A percentile compares a stretch with the other conserved stretches of the same genome.
Evolutionary conservation across 2,329 filamentous ascomycete genomes (phyloP).

Genomic region (Fusarium proliferatum): DNA sequence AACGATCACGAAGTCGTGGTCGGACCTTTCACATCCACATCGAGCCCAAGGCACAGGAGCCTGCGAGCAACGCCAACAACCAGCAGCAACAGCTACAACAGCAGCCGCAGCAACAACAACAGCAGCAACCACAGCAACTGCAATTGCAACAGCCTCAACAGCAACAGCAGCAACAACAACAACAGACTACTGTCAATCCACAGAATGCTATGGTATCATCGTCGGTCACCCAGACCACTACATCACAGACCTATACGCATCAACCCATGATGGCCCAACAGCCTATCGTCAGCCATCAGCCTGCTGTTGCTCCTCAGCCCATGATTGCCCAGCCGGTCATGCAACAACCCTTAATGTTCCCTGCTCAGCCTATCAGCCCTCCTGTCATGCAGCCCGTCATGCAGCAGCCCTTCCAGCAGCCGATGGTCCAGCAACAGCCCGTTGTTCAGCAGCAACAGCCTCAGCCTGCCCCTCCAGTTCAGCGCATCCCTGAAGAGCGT

Average conservation of each 20-base stretch:
- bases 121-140: conserved; percentile 8
- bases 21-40: conserved; percentile 46
- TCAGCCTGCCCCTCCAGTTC: conserved; percentile 12
- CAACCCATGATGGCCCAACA: conserved; percentile 29
- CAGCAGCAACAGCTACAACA: conserved; percentile 20
- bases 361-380: conserved; percentile 28
- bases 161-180: conserved; percentile 11
- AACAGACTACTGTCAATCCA: conserved; percentile 16
- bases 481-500: conserved; percentile 29
- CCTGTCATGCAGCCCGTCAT: conserved; percentile 22
- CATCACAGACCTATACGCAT: conserved; percentile 24
- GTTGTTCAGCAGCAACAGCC: conserved; percentile 17
- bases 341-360: conserved; percentile 23
- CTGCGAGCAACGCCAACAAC: conserved; percentile 8
- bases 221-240: conserved; percentile 17
- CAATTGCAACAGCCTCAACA: conserved; percentile 17
- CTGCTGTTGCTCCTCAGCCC: conserved; percentile 31
- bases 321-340: conserved; percentile 34
- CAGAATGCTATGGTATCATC: conserved; percentile 26
- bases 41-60: conserved; percentile 35
- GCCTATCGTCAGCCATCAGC: conserved; percentile 25
- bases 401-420: conserved; percentile 28
- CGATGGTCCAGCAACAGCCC: conserved; percentile 22
- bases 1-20: conserved; percentile 42
- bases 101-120: not conserved